Base-by-base conservation (phyloP, 1,284 basidiomycete species). In the Rhodotorula sp. region DNA sequence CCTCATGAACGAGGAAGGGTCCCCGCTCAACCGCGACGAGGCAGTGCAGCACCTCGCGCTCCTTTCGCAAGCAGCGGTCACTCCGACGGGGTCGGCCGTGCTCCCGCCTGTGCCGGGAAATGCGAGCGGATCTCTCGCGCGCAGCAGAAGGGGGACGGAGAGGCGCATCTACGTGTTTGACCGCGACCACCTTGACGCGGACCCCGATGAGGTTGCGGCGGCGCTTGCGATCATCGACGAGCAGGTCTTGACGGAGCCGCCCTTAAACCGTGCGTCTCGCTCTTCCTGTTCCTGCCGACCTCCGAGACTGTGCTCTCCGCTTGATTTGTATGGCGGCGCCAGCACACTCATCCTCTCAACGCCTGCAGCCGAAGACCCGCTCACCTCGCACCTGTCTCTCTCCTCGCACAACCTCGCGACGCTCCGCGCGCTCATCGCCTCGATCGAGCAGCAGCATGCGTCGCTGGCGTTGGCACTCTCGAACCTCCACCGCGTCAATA, bases 351-450 rank as follows among this genome's bases (percentile, higher is more conserved):
- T 56, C 29, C 46, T n/a, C 13, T 6, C 39, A 15, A 3, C 37
- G 10, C 19, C n/a, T 4, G 7, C 61, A 72, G 70, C 68, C 2
- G 56, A 77, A n/a, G 77, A 78, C 58, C 69, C 78, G 6, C 58
- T 78, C 19, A 53, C 51, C 32, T 73, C 73, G 25, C 77, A 78
- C 46, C 56, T 75, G n/a, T 65, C 70, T 21, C 78, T 78, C 34
- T 78, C 78, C 7, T 36, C 73, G 10, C 66, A 73, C 66, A 74
- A 79, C 61, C 75, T 79, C 37, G 64, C 70, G n/a, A 70, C 72
- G 17, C 72, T 78, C 54, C 76, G 66, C 21, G 72, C 73, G 25
- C 70, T 77, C 29, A 72, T 70, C 50, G 41, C 69, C 29, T 72
- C 73, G 29, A 74, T 76, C 63, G 55, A 61, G 17, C 64, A 72